Evolutionary conservation across 495 filamentous ascomycete genomes (phyloP).

Genomic region (Hamigera avellanea): DNA sequence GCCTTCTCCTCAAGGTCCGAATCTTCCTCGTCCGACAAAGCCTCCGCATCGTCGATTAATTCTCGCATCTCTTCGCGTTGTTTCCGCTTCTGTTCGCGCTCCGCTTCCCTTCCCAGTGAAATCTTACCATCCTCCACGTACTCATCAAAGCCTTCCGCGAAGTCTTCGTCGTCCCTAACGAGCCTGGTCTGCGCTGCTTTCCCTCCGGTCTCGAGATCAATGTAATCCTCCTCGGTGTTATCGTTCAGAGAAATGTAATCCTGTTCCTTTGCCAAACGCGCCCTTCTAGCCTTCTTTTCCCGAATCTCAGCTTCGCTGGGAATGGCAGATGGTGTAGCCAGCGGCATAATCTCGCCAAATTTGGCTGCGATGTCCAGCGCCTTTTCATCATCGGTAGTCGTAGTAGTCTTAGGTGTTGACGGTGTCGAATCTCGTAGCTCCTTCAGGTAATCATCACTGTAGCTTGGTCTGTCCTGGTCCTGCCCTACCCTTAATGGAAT

Average conservation of each 20-base stretch:
- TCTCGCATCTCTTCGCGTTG: conserved; percentile 71
- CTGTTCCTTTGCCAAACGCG: conserved; percentile 63
- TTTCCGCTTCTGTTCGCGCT: conserved; percentile 56
- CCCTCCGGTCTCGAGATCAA: conserved; percentile 30
- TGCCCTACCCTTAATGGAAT: conserved; percentile 44
- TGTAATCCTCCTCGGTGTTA: conserved; percentile 36
- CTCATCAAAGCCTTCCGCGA: conserved; percentile 91
- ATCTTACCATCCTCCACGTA: conserved; percentile 78
- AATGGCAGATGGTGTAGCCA: conserved; percentile 37
- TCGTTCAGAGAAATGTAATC: conserved; percentile 73
- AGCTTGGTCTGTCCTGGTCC: conserved; percentile 65
- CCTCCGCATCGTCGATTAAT: conserved; percentile 72
- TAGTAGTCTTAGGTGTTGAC: conserved; percentile 54
- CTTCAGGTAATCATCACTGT: conserved; percentile 76
- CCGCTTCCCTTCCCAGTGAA: conserved; percentile 66
- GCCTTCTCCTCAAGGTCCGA: conserved; percentile 69
- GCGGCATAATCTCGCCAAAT: conserved; percentile 41
- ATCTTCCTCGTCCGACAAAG: conserved; percentile 51
- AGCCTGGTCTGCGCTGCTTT: conserved; percentile 57
- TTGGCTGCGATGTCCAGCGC: conserved; percentile 59
- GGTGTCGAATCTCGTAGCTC: conserved; percentile 77
- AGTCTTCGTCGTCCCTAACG: conserved; percentile 77
- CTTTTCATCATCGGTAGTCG: conserved; percentile 35
- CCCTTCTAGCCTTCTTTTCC: conserved; percentile 83
- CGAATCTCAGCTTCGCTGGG: conserved; percentile 81